Base-by-base conservation (phyloP, 106 monocot species). In the Hemerocallis citrina region DNA sequence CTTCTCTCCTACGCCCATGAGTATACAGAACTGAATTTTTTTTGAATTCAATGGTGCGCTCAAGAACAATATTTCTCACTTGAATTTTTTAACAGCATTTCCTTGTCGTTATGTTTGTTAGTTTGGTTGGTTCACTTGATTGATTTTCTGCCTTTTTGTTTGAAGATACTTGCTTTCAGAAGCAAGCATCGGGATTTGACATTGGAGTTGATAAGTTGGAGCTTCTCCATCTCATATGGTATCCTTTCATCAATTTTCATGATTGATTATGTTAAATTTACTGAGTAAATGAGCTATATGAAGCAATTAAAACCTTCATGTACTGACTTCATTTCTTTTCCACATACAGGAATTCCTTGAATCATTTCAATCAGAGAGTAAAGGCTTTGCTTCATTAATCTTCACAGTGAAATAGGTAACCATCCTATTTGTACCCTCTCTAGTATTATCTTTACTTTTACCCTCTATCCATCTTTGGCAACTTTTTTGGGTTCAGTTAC, bases 1-100 rank as follows among this genome's bases (percentile, higher is more conserved):
- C 80, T 85, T 24, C 59, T 85, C 57, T 80, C 76, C 8, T 80
- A 67, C 38, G 66, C 76, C 21, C 70, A 80, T 68, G 64, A 70
- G 42, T 80, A 70, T 35, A 61, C 71, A 7, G 80, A 80, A 17
- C 65, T 76, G 33, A 69, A 49, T 66, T 74, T 85, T 25, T 64
- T 69, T 58, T 74, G 55, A 70, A 62, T 30, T 43, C 37, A 43
- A 19, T 3, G 5, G 49, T 51, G 15, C 5, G 7, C 27, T 10
- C 15, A 35, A 23, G 12, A 29, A 23, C 5, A 51, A 27, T 34
- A n/a, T 55, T 15, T 23, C 20, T 63, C 21, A 8, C 25, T 55
- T 30, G 12, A 0, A 21, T 22, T 21, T 5, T 7, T 20, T 46
- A 4, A 21, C 20, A 46, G 9, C 3, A 47, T 22, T 22, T 4